Evolutionary conservation across 768 basidiomycete genomes (phyloP).

Genomic region (Boletus sp.): DNA sequence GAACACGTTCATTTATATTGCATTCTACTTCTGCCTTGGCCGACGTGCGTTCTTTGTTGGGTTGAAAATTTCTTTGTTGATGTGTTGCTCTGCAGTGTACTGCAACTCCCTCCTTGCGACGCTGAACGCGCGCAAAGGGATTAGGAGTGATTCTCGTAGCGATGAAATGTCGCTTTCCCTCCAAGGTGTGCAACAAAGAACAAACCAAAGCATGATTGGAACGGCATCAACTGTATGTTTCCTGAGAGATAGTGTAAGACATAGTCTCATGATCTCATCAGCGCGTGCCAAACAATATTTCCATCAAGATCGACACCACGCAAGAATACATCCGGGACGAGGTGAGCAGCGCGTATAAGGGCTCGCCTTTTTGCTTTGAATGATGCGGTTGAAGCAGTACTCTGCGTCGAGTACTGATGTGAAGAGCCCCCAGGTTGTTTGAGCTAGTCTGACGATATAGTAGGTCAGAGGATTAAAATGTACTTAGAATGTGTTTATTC

Average conservation of each 20-base stretch:
- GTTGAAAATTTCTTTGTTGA: neutral
- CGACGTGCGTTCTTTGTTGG: slow-evolving; percentile 42
- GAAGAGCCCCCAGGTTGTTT: slow-evolving; percentile 25
- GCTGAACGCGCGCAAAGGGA: slow-evolving; percentile 53
- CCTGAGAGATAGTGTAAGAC: too few relatives aligned
- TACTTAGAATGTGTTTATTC: neutral
- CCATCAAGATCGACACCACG: slow-evolving; percentile 67
- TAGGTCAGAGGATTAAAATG: neutral
- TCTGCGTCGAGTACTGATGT: slow-evolving; percentile 16
- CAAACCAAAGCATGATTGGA: slow-evolving; percentile 9
- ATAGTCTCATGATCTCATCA: slow-evolving; percentile 6
- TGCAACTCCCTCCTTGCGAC: slow-evolving; percentile 62
- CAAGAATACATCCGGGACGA: slow-evolving; percentile 52
- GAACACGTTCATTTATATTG: slow-evolving; percentile 57
- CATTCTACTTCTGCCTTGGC: slow-evolving; percentile 64
- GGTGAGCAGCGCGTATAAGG: slow-evolving; percentile 11
- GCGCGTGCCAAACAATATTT: slow-evolving; percentile 48
- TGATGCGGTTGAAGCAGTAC: slow-evolving; percentile 16
- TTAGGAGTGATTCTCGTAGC: slow-evolving; percentile 32
- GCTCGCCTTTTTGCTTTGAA: neutral
- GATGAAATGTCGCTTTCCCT: slow-evolving; percentile 34
- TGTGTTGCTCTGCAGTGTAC: slow-evolving; percentile 40
- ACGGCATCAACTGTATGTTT: slow-evolving; percentile 13
- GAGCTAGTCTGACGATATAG: neutral
- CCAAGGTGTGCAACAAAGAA: slow-evolving; percentile 29